These are phyloP conservation scores for Austroboletus eburneus DNA, from an alignment of 768 basidiomycete species.

Conservation along the genomic window DNA sequence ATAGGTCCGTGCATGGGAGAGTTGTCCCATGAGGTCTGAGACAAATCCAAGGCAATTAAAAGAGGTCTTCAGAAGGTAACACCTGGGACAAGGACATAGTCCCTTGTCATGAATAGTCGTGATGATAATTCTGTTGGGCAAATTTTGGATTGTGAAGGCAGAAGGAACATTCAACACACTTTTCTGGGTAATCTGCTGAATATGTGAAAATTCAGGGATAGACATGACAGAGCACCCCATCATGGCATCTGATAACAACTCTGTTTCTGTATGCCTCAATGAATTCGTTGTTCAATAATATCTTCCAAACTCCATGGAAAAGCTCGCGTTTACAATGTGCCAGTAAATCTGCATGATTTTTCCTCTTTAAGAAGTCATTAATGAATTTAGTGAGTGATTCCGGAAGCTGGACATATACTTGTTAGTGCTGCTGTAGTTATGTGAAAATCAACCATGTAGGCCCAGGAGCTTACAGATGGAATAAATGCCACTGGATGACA, in stretches of 20 bases:
- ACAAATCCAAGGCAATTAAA: background rate
- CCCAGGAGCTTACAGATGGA: background rate
- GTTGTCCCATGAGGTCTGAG: background rate
- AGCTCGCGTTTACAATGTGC: background rate
- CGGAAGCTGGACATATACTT: background rate
- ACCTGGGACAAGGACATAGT: background rate
- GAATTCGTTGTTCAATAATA: background rate
- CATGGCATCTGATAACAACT: background rate
- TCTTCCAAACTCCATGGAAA: background rate
- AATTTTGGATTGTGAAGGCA: no score
- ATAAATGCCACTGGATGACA: slow-evolving; percentile 31
- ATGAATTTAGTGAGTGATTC: no score
- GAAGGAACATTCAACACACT: background rate
- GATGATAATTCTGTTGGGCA: background rate
- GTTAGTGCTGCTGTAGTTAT: no score
- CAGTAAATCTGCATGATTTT: background rate
- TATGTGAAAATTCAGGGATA: background rate
- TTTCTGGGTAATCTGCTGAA: background rate
- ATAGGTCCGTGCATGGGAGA: background rate
- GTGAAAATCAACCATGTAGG: background rate
- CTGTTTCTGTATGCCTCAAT: background rate
- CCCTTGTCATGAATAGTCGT: background rate
- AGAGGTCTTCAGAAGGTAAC: background rate
- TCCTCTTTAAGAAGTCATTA: no score
- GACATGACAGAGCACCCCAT: background rate